Evolutionary conservation across 2,329 filamentous ascomycete genomes (phyloP).

Genomic region (Clonostachys byssicola): DNA sequence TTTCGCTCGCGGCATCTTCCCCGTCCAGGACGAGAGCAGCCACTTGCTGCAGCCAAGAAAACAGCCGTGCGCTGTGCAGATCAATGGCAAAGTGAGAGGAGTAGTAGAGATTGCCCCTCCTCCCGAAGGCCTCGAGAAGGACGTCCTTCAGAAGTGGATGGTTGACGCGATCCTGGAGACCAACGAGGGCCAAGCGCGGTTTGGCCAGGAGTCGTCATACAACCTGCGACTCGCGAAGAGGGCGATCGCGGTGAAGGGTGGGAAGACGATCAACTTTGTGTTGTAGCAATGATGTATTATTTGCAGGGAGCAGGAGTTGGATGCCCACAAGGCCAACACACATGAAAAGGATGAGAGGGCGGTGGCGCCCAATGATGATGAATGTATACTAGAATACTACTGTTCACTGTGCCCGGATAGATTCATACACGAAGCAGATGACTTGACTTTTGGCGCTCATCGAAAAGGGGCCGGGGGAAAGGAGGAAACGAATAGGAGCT

Average conservation of each 20-base stretch:
- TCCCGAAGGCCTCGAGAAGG: constrained; percentile 30
- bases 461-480: too few relatives aligned
- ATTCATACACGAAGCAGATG: too few relatives aligned
- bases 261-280: constrained; percentile 74
- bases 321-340: too few relatives aligned
- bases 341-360: too few relatives aligned
- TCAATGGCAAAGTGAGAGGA: constrained; percentile 76
- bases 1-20: constrained; percentile 52
- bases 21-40: constrained; percentile 45
- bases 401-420: too few relatives aligned
- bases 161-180: constrained; percentile 56
- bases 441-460: too few relatives aligned
- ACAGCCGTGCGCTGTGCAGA: constrained; percentile 62
- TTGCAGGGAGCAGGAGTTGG: background rate
- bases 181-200: constrained; percentile 52
- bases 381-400: too few relatives aligned
- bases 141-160: constrained; percentile 55
- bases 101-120: constrained; percentile 59
- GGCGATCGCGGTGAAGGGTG: constrained; percentile 62
- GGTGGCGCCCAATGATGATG: too few relatives aligned
- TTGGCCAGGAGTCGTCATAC: constrained; percentile 38
- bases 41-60: constrained; percentile 43
- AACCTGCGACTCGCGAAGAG: constrained; percentile 52
- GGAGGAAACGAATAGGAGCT: too few relatives aligned
- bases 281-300: constrained; percentile 20